Base-by-base conservation (phyloP, 164 flowering plant species). In the Tinospora cordifolia region DNA sequence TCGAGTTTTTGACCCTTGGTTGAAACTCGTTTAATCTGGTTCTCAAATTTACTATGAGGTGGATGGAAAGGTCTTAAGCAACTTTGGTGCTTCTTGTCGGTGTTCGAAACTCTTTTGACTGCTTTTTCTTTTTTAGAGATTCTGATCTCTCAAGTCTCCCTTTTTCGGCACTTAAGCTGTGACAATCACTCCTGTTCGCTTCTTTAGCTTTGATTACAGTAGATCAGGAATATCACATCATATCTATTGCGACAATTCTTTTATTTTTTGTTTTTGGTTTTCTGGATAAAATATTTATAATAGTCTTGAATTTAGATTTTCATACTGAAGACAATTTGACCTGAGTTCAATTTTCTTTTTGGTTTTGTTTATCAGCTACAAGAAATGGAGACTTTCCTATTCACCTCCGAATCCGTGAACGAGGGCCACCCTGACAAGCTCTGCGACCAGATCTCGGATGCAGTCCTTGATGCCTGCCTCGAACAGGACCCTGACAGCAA, bases 371-470 rank as follows among this genome's bases (percentile, higher is more conserved):
- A 0, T 77, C 71, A 86, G 87, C 62, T 79, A 75, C 64, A 54
- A 44, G 71, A 27, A 79, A 86, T 87, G 94, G 94, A 89, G 77
- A 85, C 89, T 71, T 87, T 89, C 77, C 85, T 89, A 68, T 89
- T 86, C 76, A 89, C 94, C 54, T 89, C 94, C 0, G 94, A 89
- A 71, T 89, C 94, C 17, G 94, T 89, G 71, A 89, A 89, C 76
- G 94, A 89, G 86, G 94, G 91, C 3, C 94, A 89, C 83, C 94
- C 94, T 2, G 94, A 89, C 82, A 89, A 89, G 84, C 83, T 89
- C 6, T 89, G 94, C 67, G 94, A 89, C 77, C 93, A 89, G 83
- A 85, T 89, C 76, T 89, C 94, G 17, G 94, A 87, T 81, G 94
- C 94, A 0, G 89, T 89, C 60, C 92, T 89, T 17, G 94, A 89